Conservation (phyloP, 768 basidiomycete genomes). For the Filobasidium floriforme region DNA sequence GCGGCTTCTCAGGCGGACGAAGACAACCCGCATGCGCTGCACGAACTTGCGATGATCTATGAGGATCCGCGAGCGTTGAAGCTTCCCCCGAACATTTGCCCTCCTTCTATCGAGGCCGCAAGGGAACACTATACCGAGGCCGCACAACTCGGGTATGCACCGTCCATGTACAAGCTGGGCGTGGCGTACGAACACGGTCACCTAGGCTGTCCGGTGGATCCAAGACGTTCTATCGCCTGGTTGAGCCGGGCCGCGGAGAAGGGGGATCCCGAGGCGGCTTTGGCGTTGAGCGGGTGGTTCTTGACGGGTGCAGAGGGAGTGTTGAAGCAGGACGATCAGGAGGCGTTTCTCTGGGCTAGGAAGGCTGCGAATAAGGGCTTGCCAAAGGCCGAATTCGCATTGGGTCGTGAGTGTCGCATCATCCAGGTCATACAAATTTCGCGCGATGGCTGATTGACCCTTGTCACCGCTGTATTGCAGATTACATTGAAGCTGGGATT, state of each 20-base stretch:
- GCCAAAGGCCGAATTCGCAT: constrained; percentile 96
- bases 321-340: constrained; percentile 92
- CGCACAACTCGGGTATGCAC: constrained; percentile 85
- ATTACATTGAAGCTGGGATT: constrained; percentile 96
- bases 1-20: constrained; percentile 97
- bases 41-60: constrained; percentile 66
- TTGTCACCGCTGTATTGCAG: constrained; percentile 39
- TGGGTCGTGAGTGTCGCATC: constrained; percentile 52
- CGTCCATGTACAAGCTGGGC: constrained; percentile 90
- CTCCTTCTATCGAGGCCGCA: constrained; percentile 57
- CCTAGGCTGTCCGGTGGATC: constrained; percentile 83
- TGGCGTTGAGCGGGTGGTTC: constrained; percentile 97
- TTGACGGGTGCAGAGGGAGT: constrained; percentile 76
- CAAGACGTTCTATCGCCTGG: constrained; percentile 91
- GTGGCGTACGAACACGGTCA: constrained; percentile 89
- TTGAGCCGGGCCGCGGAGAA: constrained; percentile 97
- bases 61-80: constrained; percentile 31
- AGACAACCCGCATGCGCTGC: constrained; percentile 93
- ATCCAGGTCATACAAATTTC: background rate
- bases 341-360: constrained; percentile 97
- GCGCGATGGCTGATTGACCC: background rate
- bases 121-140: constrained; percentile 81
- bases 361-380: constrained; percentile 93
- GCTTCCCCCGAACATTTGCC: background rate
- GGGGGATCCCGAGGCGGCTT: constrained; percentile 86